Percentiles rank a stretch among this genome's conserved stretches.
Conservation (phyloP, 2,329 filamentous ascomycete genomes). For the Paradendryphiella salina region DNA sequence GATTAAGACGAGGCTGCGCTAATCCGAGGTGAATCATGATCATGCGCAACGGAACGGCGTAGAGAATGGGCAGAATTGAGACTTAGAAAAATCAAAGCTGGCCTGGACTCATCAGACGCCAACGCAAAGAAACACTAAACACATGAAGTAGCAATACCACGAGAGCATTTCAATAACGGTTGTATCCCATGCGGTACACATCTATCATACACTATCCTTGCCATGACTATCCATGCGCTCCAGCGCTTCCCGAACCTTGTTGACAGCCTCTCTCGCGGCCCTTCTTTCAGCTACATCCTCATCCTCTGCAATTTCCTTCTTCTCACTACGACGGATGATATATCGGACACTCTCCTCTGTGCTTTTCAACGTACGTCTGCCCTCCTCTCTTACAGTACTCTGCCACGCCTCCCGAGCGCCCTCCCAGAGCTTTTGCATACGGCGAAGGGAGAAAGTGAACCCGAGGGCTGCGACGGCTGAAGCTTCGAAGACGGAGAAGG, state of each 20-base stretch:
- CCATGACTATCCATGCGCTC: slow-evolving; percentile 29
- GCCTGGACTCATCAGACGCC: too few species aligned
- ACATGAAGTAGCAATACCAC: too few species aligned
- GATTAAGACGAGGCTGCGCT: too few species aligned
- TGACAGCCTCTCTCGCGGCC: slow-evolving; percentile 51
- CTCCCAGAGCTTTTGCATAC: slow-evolving; percentile 64
- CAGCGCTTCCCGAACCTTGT: slow-evolving; percentile 53
- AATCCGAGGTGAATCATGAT: too few species aligned
- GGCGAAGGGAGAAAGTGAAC: slow-evolving; percentile 59
- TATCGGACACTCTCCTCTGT: slow-evolving; percentile 57
- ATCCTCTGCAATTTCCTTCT: slow-evolving; percentile 31
- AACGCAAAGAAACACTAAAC: too few species aligned
- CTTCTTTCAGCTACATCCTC: slow-evolving; percentile 48
- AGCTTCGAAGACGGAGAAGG: slow-evolving; percentile 59
- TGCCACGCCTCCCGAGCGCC: slow-evolving; percentile 57
- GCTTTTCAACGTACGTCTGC: slow-evolving; percentile 57
- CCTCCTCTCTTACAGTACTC: slow-evolving; percentile 59
- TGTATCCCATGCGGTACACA: background rate
- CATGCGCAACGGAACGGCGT: too few species aligned
- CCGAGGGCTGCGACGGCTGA: slow-evolving; percentile 63
- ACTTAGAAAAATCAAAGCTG: too few species aligned
- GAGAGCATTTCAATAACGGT: too few species aligned
- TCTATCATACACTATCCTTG: slow-evolving; percentile 8
- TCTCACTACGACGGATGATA: slow-evolving; percentile 52
- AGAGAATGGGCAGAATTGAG: too few species aligned